Base-by-base conservation (phyloP, 176 grass and related monocot species). In the Hordeum vulgare region DNA sequence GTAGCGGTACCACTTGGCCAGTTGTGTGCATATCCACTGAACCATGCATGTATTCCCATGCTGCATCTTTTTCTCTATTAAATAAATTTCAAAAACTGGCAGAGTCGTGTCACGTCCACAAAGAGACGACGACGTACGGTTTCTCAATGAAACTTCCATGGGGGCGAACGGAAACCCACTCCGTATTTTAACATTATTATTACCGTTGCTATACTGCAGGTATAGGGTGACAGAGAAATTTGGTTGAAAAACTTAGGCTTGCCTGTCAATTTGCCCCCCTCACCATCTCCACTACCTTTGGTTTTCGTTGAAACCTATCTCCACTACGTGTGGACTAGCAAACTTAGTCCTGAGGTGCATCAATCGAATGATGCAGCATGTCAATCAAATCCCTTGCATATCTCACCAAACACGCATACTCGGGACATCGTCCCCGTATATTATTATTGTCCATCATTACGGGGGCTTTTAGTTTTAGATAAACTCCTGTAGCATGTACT, bases 341-440 rank as follows among this genome's bases (percentile, higher is more conserved):
- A 65, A 72, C 65, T 66, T 29, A 28, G 56, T 75, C 68, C 15
- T 51, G 10, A 81, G 49, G 54, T 20, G 5, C 80, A 82, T 79
- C 59, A 49, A 74, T 31, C 6, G 74, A 83, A 86, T 86, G 78
- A 90, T 53, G 81, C 78, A 26, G 74, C 56, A 53, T 67, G 35
- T 26, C 83, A 83, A 90, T 83, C 88, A 51, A 83, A 86, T 90
- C 74, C 17, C 37, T 5, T 39, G 66, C 74, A 49, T 53, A 90
- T 90, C 88, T 86, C 84, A 90, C 75, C 75, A 83, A 86, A 90
- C 66, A 79, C 84, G 79, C 80, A 59, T 66, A 57, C 34, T 58
- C 56, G 45, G 45, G 15, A 5, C 45, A 17, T 49, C 45, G 5
- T 35, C 20, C 13, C 11, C 12, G 69, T 45, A 72, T n/a, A 65